phyloP scores from a whole-genome alignment of 148 eudicot species.

The Fagopyrum homotropicum region DNA sequence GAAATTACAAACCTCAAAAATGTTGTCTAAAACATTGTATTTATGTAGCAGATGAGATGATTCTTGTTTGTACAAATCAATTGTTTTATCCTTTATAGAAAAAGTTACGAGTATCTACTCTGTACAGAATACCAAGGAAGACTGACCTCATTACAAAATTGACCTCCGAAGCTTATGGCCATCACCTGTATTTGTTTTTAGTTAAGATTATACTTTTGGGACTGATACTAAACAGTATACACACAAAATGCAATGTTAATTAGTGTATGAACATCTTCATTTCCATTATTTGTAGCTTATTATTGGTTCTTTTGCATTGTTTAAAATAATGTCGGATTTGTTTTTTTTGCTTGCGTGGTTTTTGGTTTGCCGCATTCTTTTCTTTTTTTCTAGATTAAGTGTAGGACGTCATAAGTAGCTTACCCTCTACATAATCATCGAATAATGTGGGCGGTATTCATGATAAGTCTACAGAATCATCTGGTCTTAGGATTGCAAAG shows the following conservation, averaged over 20 bases:
- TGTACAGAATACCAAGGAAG: not conserved
- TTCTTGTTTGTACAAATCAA: not conserved
- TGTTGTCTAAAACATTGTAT: not conserved
- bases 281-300: not conserved
- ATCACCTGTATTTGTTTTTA: not conserved
- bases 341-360: not conserved
- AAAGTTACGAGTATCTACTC: slow-evolving; percentile 1
- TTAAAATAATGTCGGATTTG: not conserved
- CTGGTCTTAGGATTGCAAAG: not conserved
- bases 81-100: not conserved
- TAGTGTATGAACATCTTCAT: not conserved
- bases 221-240: not conserved
- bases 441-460: slow-evolving; percentile 5
- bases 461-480: not conserved
- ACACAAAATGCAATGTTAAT: not conserved
- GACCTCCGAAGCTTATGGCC: not conserved
- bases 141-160: not conserved
- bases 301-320: not conserved
- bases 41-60: not conserved
- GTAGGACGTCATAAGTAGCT: not conserved
- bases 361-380: not conserved
- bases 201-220: not conserved
- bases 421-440: not conserved
- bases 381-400: not conserved
- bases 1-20: not conserved